phyloP scores from a whole-genome alignment of 495 filamentous ascomycete genomes.

The Aspergillus baeticus region DNA sequence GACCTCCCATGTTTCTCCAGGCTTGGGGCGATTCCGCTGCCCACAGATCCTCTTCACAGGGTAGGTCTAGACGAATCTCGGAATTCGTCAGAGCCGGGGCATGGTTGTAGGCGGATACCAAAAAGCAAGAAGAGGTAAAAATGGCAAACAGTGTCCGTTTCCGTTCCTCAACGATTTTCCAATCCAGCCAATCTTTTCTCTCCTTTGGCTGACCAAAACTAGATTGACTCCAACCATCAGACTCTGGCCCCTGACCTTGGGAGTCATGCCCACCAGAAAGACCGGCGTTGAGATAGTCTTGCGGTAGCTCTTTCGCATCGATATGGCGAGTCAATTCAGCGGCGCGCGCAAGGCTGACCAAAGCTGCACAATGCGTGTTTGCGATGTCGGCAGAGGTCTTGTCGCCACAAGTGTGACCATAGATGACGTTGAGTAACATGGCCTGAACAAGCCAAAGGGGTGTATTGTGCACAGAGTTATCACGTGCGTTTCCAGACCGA shows the following conservation, averaged over 20 bases:
- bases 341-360: constrained; percentile 87
- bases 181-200: constrained; percentile 80
- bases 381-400: constrained; percentile 88
- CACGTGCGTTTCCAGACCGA: constrained; percentile 56
- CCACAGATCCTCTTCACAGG: constrained; percentile 93
- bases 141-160: constrained; percentile 93
- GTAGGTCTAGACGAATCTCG: constrained; percentile 86
- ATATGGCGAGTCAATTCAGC: constrained; percentile 65
- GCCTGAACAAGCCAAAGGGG: constrained; percentile 98
- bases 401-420: constrained; percentile 93
- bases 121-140: constrained; percentile 84
- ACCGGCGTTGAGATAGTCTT: constrained; percentile 33
- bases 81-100: constrained; percentile 90
- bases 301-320: constrained; percentile 38
- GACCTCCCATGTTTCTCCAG: constrained; percentile 77
- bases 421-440: constrained; percentile 95
- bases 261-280: constrained; percentile 3
- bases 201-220: constrained; percentile 59
- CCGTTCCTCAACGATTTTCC: constrained; percentile 86
- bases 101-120: constrained; percentile 92
- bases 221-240: constrained; percentile 29
- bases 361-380: constrained; percentile 82
- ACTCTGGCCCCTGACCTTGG: constrained; percentile 13
- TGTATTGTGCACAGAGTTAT: constrained; percentile 72
- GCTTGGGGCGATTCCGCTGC: constrained; percentile 73